phyloP scores from a whole-genome alignment of 352 stramenopile species.

The Phytopythium mirpurense region DNA sequence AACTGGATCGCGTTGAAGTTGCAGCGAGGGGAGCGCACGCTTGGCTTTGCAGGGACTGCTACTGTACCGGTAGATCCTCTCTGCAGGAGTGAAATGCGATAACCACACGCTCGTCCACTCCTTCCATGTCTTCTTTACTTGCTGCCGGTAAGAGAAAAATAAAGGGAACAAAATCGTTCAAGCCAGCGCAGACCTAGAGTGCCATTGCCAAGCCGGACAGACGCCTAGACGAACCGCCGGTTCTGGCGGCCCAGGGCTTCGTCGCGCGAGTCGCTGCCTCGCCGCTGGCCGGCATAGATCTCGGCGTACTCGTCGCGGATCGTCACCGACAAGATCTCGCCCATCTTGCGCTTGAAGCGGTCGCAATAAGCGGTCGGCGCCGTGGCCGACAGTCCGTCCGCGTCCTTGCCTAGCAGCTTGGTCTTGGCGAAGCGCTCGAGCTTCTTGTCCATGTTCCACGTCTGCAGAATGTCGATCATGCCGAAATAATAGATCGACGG shows the following conservation, averaged over 20 bases:
- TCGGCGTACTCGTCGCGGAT: constrained; percentile 62
- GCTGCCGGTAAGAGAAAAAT: background rate
- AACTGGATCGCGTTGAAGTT: too few relatives aligned
- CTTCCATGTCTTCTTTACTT: too few relatives aligned
- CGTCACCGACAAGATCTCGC: constrained; percentile 73
- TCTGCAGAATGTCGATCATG: constrained; percentile 86
- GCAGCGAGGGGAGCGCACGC: too few relatives aligned
- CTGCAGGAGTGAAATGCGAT: too few relatives aligned
- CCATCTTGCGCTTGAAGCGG: constrained; percentile 87
- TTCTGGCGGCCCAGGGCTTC: constrained; percentile 17
- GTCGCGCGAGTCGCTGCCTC: constrained; percentile 18
- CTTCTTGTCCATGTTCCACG: constrained; percentile 90
- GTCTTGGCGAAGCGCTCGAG: constrained; percentile 87
- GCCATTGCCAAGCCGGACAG: too few relatives aligned
- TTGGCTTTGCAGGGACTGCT: too few relatives aligned
- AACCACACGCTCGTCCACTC: too few relatives aligned
- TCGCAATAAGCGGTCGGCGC: constrained; percentile 82
- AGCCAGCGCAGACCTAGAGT: too few relatives aligned
- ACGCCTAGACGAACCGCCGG: constrained; percentile 46
- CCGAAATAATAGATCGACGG: constrained; percentile 88
- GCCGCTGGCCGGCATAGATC: constrained; percentile 26
- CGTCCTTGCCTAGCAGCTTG: constrained; percentile 74
- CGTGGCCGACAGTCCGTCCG: constrained; percentile 75
- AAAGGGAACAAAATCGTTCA: background rate
- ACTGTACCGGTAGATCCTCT: too few relatives aligned